Evolutionary conservation across 306 rosid species (phyloP).

Genomic region (Cicer pinnatifidum): DNA sequence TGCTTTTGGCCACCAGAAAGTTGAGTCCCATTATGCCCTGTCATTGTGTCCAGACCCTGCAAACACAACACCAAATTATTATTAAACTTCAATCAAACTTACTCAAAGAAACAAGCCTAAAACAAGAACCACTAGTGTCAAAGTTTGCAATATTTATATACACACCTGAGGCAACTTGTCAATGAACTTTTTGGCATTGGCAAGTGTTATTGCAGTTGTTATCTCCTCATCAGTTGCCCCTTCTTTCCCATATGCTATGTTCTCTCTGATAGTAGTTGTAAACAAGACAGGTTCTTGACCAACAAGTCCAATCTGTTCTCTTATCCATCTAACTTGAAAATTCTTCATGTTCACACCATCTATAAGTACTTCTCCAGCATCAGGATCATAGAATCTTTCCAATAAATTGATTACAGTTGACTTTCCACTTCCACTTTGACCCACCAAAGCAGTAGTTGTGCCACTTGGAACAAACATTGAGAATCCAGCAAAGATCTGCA

Average conservation of each 20-base stretch:
- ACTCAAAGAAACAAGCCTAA: background rate
- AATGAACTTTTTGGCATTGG: slow-evolving; percentile 88
- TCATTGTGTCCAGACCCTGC: slow-evolving; percentile 85
- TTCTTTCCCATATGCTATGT: slow-evolving; percentile 83
- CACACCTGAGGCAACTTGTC: slow-evolving; percentile 71
- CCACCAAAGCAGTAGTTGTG: slow-evolving; percentile 79
- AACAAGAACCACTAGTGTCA: background rate
- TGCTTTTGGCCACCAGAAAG: slow-evolving; percentile 98
- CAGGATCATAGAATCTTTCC: slow-evolving; percentile 92
- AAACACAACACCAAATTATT: slow-evolving; percentile 10
- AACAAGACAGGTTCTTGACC: slow-evolving; percentile 86
- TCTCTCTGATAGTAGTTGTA: slow-evolving; percentile 65
- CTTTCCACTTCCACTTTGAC: slow-evolving; percentile 96
- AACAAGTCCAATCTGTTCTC: slow-evolving; percentile 83
- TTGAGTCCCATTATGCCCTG: slow-evolving; percentile 88
- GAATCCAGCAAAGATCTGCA: slow-evolving; percentile 78
- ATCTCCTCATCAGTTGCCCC: slow-evolving; percentile 76
- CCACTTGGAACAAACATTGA: slow-evolving; percentile 72
- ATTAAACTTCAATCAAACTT: background rate
- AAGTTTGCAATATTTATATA: slow-evolving; percentile 13
- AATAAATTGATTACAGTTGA: slow-evolving; percentile 76
- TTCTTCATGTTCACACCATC: slow-evolving; percentile 73
- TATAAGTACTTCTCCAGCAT: slow-evolving; percentile 75
- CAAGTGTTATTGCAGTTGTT: slow-evolving; percentile 62
- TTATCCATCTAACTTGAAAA: slow-evolving; percentile 68